phyloP scores from a whole-genome alignment of 169 alveolate genomes.

The Cryptosporidium meleagridis region DNA sequence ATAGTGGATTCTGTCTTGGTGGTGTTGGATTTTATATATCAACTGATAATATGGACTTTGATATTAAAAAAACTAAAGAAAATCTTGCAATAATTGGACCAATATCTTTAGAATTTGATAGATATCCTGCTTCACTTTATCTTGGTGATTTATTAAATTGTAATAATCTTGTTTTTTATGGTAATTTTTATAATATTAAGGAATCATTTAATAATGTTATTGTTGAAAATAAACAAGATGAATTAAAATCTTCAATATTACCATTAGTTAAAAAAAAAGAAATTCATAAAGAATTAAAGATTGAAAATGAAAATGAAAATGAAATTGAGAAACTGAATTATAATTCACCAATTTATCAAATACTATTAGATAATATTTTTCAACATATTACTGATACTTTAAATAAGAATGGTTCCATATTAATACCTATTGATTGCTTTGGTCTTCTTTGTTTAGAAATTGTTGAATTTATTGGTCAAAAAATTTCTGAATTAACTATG shows the following conservation, averaged over 20 bases:
- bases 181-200: not conserved
- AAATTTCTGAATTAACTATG: slow-evolving; percentile 40
- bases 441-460: slow-evolving; percentile 46
- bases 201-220: not conserved
- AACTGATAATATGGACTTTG: slow-evolving; percentile 12
- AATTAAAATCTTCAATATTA: not conserved
- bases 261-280: not conserved
- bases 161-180: slow-evolving; percentile 50
- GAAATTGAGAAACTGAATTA: not conserved
- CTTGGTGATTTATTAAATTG: slow-evolving; percentile 37
- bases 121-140: slow-evolving; percentile 69
- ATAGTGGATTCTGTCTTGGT: slow-evolving; percentile 69
- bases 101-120: slow-evolving; percentile 45
- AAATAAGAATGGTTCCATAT: slow-evolving; percentile 30
- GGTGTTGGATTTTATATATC: slow-evolving; percentile 55
- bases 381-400: slow-evolving; percentile 20
- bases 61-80: not conserved
- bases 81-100: slow-evolving; percentile 52
- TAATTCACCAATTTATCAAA: not conserved
- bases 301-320: not conserved
- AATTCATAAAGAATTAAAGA: not conserved
- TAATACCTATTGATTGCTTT: slow-evolving; percentile 56
- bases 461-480: slow-evolving; percentile 64
- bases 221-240: not conserved
- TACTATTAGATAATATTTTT: slow-evolving; percentile 11